Evolutionary conservation across 306 rosid genomes (phyloP).

Genomic region (Cicer yamashitae): DNA sequence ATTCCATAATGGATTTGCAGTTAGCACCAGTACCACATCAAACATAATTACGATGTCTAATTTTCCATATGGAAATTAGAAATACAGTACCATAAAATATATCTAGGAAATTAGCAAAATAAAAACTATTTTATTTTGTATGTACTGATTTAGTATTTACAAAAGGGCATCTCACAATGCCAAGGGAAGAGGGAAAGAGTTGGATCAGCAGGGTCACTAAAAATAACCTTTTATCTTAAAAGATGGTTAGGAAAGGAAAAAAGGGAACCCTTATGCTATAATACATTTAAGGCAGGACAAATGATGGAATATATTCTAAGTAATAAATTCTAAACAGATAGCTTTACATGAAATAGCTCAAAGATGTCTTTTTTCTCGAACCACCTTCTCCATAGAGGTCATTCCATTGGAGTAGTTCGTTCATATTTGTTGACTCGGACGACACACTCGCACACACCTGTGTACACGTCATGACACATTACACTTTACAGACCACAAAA

Average conservation of each 20-base stretch:
- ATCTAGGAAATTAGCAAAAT: conserved; percentile 27
- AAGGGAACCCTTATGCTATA: conserved; percentile 45
- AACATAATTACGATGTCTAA: neutral
- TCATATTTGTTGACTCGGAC: conserved; percentile 91
- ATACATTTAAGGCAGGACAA: conserved; percentile 46
- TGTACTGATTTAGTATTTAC: conserved; percentile 36
- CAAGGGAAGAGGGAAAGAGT: conserved; percentile 9
- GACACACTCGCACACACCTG: conserved; percentile 99
- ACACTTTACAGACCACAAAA: neutral
- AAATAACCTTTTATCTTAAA: conserved; percentile 41
- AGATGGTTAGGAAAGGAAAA: conserved; percentile 38
- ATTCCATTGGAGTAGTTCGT: conserved; percentile 94
- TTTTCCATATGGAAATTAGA: neutral
- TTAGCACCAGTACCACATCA: neutral
- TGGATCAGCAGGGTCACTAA: conserved; percentile 39
- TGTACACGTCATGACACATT: neutral
- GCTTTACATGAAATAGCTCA: conserved; percentile 97
- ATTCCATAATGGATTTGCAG: neutral
- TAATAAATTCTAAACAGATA: conserved; percentile 60
- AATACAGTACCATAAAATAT: neutral
- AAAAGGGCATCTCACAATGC: conserved; percentile 37
- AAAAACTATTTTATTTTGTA: conserved; percentile 39
- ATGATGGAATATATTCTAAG: conserved; percentile 44
- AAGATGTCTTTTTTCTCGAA: conserved; percentile 84
- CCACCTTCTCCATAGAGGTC: conserved; percentile 99